These are phyloP conservation scores for Backusella sp. DNA, from an alignment of 192 early-diverging fungal species.

Conservation along the genomic window DNA sequence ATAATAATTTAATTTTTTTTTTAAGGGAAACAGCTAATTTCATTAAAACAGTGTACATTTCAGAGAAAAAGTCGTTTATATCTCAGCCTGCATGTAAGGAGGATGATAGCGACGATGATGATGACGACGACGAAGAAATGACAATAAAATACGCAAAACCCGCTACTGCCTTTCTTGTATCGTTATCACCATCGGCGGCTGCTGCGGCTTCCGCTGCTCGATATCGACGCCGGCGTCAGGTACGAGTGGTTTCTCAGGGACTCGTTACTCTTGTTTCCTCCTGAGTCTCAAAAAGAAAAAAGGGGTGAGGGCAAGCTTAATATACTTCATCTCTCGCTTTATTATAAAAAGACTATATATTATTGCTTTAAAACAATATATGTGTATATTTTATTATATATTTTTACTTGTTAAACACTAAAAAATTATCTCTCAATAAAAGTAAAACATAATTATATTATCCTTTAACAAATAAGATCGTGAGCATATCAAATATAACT, in stretches of 20 bases:
- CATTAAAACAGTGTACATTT: neutral
- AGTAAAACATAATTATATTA: neutral
- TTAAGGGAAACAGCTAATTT: neutral
- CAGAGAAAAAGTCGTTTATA: neutral
- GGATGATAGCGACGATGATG: neutral
- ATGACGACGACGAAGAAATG: neutral
- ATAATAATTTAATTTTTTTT: neutral
- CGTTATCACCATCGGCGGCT: constrained; percentile 2
- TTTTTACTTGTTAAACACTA: neutral
- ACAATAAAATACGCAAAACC: neutral
- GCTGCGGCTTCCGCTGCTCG: constrained; percentile 13
- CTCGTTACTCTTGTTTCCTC: neutral
- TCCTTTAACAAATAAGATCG: neutral
- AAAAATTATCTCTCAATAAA: neutral
- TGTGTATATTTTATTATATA: neutral
- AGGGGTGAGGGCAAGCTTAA: neutral
- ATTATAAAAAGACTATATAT: neutral
- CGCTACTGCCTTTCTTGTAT: constrained; percentile 14
- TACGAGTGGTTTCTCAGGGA: neutral
- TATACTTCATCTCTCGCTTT: neutral
- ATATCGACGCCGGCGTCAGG: neutral
- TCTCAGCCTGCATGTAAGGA: neutral
- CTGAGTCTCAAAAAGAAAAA: neutral
- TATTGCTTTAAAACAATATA: neutral
- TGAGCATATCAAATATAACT: neutral